phyloP scores from a whole-genome alignment of 805 yeast genomes.

The Hanseniaspora mollemarum region DNA sequence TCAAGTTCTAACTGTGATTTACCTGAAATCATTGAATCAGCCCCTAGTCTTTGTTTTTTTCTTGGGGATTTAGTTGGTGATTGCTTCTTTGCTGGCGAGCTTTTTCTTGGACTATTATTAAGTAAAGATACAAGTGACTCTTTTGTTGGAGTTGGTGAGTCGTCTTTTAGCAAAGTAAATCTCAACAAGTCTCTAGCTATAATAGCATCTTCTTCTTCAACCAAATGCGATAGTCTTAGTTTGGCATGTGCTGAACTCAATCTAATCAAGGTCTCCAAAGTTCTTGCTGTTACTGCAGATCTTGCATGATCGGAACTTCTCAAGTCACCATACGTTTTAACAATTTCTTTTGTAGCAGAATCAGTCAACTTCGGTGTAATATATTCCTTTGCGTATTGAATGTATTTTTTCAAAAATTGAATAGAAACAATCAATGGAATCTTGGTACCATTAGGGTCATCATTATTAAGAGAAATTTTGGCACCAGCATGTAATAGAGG shows the following conservation, averaged over 20 bases:
- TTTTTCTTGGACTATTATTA: slow-evolving; percentile 22
- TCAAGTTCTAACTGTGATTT: not conserved
- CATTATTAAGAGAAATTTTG: slow-evolving; percentile 31
- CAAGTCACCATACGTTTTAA: slow-evolving; percentile 63
- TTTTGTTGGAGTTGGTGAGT: slow-evolving; percentile 19
- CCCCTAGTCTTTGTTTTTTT: slow-evolving; percentile 22
- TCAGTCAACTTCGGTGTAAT: slow-evolving; percentile 67
- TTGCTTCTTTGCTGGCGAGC: slow-evolving; percentile 25
- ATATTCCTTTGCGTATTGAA: slow-evolving; percentile 88
- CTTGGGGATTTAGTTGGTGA: slow-evolving; percentile 30
- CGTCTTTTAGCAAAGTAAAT: slow-evolving; percentile 58
- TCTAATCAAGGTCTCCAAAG: slow-evolving; percentile 85
- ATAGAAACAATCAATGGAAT: slow-evolving; percentile 51
- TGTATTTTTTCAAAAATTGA: slow-evolving; percentile 78
- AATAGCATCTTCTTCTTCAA: slow-evolving; percentile 66
- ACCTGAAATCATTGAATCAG: not conserved
- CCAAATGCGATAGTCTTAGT: slow-evolving; percentile 70
- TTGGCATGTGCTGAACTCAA: slow-evolving; percentile 92
- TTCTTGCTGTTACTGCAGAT: slow-evolving; percentile 79
- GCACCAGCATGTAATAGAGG: slow-evolving; percentile 77
- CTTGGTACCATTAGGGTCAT: slow-evolving; percentile 29
- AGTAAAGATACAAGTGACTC: slow-evolving; percentile 18
- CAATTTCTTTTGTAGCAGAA: slow-evolving; percentile 70
- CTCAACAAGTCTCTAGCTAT: slow-evolving; percentile 78
- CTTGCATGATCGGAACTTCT: slow-evolving; percentile 93